Evolutionary conservation across 345 rosid genomes (phyloP).

Genomic region (Bretschneidera sinensis): DNA sequence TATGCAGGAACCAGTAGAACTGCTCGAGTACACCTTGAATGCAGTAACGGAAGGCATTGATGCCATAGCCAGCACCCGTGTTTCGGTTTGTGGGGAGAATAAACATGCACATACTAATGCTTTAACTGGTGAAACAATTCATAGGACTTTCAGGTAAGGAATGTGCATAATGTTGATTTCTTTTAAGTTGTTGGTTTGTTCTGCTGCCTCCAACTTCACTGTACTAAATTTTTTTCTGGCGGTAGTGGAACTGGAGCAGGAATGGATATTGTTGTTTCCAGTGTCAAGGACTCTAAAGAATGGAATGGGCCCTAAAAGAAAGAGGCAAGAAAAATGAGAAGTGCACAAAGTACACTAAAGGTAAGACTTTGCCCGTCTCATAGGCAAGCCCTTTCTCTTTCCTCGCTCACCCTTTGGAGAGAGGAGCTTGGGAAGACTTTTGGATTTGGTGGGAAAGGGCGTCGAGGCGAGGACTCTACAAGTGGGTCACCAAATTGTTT

Average conservation of each 20-base stretch:
- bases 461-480: too few species aligned
- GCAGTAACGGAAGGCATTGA: constrained; percentile 97
- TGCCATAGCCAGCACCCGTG: constrained; percentile 96
- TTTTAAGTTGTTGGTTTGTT: neutral
- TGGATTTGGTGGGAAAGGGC: too few species aligned
- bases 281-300: too few species aligned
- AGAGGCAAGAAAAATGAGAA: too few species aligned
- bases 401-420: too few species aligned
- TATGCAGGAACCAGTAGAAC: constrained; percentile 60
- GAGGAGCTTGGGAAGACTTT: too few species aligned
- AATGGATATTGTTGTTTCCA: constrained; percentile 90
- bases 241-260: constrained; percentile 82
- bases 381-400: too few species aligned
- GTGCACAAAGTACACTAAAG: too few species aligned
- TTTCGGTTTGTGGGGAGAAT: constrained; percentile 62
- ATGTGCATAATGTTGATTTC: neutral
- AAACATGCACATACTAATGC: constrained; percentile 40
- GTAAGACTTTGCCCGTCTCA: too few species aligned
- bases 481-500: too few species aligned
- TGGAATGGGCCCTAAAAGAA: too few species aligned
- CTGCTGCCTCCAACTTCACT: neutral
- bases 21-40: constrained; percentile 81
- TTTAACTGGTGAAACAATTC: constrained; percentile 50
- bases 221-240: neutral
- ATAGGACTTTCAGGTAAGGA: constrained; percentile 70